Base-by-base conservation (phyloP, 169 alveolate genomes). In the Plasmodium ovale region DNA sequence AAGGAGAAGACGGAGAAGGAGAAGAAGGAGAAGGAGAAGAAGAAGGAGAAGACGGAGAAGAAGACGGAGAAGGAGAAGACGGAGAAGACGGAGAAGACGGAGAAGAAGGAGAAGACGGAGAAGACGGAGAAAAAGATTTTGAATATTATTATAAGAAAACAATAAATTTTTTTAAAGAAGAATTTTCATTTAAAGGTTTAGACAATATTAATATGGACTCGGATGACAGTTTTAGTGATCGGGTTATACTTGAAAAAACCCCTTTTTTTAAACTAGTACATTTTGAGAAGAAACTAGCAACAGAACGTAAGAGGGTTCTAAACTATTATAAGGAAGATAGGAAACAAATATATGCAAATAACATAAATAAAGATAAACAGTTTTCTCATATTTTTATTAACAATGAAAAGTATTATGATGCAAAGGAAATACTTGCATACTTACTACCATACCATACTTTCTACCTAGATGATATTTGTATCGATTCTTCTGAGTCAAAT, bases 371-470 rank as follows among this genome's bases (percentile, higher is more conserved):
- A 59, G 88, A 74, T 31, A 74, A 62, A 60, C 88, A 74, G 44
- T 74, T 74, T 54, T 74, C 88, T 16, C 88, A 74, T 49, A 60
- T 74, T 6, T 74, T 42, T 59, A n/a, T 39, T 16, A 74, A 74
- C 35, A 59, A 60, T 29, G 88, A 74, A 21, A 74, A 74, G 33
- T 74, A 59, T 60, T 74, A 74, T 59, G 88, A 74, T 60, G 73
- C 88, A 9, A 74, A 74, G 31, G 88, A 74, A 51, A 74, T 74
- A 29, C 16, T 74, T 29, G 88, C 88, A 10, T 74, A 60, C 27
- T n/a, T 74, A 2, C 88, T 74, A 4, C 88, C 88, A 7, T 74
- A 74, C 33, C 88, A 74, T 23, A 74, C 88, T 1, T 74, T 60
- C 60, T 74, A 74, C 37, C 29, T 74, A 16, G 88, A 74, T n/a